Conservation (phyloP, 805 yeast species). For the Pichia ethanolica region DNA sequence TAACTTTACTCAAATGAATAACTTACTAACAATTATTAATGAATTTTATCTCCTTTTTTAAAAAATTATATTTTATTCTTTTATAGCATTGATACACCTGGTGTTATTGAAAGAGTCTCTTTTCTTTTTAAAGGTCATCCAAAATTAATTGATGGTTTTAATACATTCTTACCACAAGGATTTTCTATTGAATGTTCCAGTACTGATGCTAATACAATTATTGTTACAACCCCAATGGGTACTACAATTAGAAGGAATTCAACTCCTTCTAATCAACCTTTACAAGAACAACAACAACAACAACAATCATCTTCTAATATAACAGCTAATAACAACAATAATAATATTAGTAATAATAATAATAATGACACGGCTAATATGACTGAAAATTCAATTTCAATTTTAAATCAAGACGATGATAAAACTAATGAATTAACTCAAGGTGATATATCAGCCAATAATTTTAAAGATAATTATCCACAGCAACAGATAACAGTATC, state of each 20-base stretch:
- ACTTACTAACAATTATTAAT: no score
- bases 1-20: no score
- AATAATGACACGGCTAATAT: not conserved
- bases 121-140: constrained; percentile 89
- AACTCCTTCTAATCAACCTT: constrained; percentile 13
- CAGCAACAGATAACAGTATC: not conserved
- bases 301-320: not conserved
- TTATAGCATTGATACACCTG: constrained; percentile 84
- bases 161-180: constrained; percentile 96
- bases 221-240: constrained; percentile 94
- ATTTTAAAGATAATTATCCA: not conserved
- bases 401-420: not conserved
- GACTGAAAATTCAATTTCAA: not conserved
- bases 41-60: no score
- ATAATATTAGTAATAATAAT: not conserved
- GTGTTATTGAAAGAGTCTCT: constrained; percentile 94
- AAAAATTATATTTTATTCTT: not conserved
- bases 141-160: constrained; percentile 89
- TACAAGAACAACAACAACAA: no score
- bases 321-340: not conserved
- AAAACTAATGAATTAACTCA: not conserved
- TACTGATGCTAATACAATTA: constrained; percentile 82
- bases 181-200: constrained; percentile 92
- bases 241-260: constrained; percentile 66
- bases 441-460: not conserved